Conservation (phyloP, 78 protist species). For the Chrysochromulina parva region DNA sequence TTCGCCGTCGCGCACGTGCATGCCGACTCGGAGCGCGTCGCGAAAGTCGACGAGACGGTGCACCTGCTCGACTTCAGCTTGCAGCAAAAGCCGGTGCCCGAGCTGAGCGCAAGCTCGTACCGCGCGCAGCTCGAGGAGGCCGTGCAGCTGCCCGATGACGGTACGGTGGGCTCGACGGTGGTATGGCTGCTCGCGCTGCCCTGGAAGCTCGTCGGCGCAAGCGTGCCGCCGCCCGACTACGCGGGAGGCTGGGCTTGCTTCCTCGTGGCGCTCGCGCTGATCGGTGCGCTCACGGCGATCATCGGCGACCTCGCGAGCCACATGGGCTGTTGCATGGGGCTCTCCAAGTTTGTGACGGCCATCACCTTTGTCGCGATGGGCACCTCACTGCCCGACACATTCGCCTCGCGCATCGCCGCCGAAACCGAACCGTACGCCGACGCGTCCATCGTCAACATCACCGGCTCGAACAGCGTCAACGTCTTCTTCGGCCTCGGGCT, state of each 20-base stretch:
- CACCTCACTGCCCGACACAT: conserved; percentile 61
- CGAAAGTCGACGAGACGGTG: neutral
- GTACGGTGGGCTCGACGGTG: neutral
- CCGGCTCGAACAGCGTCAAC: conserved; percentile 53
- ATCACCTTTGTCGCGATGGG: conserved; percentile 58
- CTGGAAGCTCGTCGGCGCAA: neutral
- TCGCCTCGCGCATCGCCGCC: conserved; percentile 44
- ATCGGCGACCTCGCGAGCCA: conserved; percentile 7
- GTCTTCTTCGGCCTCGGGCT: conserved; percentile 50
- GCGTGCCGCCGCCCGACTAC: neutral
- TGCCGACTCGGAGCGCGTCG: neutral
- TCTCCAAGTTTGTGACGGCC: conserved; percentile 30
- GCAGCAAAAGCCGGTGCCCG: neutral
- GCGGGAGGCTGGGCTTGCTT: neutral
- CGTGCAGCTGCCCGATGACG: neutral
- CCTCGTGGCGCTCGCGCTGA: neutral
- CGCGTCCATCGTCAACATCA: conserved; percentile 48
- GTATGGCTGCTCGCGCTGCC: neutral
- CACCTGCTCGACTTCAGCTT: neutral
- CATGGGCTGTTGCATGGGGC: conserved; percentile 31
- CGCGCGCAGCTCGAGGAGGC: neutral
- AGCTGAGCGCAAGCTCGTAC: neutral
- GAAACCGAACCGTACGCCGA: conserved; percentile 13
- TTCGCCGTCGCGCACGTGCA: neutral
- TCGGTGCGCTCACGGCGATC: conserved; percentile 22